phyloP scores from a whole-genome alignment of 371 early-diverging fungal species.

The Capillidium rhysosporum region DNA sequence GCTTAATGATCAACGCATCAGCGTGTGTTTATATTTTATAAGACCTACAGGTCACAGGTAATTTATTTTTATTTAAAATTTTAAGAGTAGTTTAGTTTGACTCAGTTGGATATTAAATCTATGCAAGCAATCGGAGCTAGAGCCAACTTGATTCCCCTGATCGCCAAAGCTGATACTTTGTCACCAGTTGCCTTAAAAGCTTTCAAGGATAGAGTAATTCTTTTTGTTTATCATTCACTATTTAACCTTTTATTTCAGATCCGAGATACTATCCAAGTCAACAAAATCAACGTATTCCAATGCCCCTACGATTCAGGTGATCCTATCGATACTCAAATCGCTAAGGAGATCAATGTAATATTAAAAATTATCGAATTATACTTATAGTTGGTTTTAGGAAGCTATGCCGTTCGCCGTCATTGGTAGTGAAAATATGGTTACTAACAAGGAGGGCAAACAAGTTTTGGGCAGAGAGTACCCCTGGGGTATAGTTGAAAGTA shows the following conservation, averaged over 20 bases:
- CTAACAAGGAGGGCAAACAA: slow-evolving; percentile 44
- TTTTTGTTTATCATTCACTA: slow-evolving; percentile 1
- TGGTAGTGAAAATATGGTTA: slow-evolving; percentile 73
- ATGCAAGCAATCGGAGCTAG: slow-evolving; percentile 70
- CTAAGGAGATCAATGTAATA: slow-evolving; percentile 40
- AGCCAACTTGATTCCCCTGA: slow-evolving; percentile 81
- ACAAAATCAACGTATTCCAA: slow-evolving; percentile 62
- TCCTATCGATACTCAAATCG: slow-evolving; percentile 5
- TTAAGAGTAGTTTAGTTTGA: slow-evolving; percentile 21
- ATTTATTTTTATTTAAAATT: neutral
- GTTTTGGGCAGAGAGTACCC: slow-evolving; percentile 82
- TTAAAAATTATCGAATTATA: neutral
- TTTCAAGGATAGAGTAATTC: slow-evolving; percentile 58
- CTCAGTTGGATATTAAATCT: slow-evolving; percentile 66
- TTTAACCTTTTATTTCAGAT: slow-evolving; percentile 20
- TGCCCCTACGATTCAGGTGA: slow-evolving; percentile 80
- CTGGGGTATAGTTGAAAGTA: slow-evolving; percentile 80
- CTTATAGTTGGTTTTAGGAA: slow-evolving; percentile 18
- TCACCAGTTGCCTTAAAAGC: slow-evolving; percentile 57
- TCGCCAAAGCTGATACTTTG: slow-evolving; percentile 85
- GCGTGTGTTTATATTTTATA: slow-evolving; percentile 74
- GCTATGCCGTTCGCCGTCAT: slow-evolving; percentile 94
- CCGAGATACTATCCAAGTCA: slow-evolving; percentile 50
- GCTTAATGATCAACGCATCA: slow-evolving; percentile 75
- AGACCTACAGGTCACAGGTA: slow-evolving; percentile 79